phyloP scores from a whole-genome alignment of 306 rosid species.

The Quercus parvula region DNA sequence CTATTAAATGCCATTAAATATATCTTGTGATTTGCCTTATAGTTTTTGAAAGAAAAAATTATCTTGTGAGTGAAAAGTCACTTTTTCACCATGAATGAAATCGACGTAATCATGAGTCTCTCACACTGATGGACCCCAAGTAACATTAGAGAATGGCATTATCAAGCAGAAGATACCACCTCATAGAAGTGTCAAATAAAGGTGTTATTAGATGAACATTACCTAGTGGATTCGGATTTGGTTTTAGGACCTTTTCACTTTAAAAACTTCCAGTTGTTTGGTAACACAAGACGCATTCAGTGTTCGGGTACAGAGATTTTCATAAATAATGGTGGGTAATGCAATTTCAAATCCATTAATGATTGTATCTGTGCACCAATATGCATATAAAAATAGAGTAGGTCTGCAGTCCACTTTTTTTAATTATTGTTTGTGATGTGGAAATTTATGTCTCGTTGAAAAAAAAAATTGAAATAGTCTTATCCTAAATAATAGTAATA shows the following conservation, averaged over 20 bases:
- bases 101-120: too few species aligned
- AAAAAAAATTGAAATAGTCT: neutral
- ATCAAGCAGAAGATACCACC: too few species aligned
- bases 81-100: too few species aligned
- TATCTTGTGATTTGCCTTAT: too few species aligned
- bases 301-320: neutral
- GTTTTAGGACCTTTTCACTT: neutral
- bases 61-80: too few species aligned
- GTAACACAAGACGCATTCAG: neutral
- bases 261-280: neutral
- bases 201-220: too few species aligned
- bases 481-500: neutral
- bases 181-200: too few species aligned
- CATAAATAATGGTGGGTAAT: neutral
- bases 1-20: too few species aligned
- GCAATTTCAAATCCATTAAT: neutral
- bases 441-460: neutral
- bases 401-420: neutral
- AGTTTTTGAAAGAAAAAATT: too few species aligned
- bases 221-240: neutral
- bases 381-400: neutral
- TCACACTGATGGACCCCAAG: too few species aligned
- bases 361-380: neutral
- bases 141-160: too few species aligned
- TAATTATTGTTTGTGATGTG: neutral